Percentiles rank a stretch among this genome's conserved stretches.
These are phyloP conservation scores for Pluteus cervinus DNA, from an alignment of 768 basidiomycete genomes.

Conservation along the genomic window DNA sequence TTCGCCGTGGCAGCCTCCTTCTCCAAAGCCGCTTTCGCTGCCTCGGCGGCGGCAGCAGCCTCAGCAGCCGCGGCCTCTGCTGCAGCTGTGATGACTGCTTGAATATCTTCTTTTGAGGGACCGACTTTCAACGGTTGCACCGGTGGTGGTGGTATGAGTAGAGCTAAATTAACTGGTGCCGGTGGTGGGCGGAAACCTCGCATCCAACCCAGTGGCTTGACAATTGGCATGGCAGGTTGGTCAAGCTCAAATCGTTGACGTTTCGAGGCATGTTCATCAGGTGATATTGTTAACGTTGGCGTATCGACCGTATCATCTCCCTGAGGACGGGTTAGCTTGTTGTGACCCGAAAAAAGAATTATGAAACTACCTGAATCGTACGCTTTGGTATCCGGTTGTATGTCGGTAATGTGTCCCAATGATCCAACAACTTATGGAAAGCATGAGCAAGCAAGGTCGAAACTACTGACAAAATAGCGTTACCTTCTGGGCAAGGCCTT, in stretches of 20 bases:
- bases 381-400: slow-evolving; percentile 87
- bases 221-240: no score
- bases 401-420: slow-evolving; percentile 75
- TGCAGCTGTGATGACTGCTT: slow-evolving; percentile 31
- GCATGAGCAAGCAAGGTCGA: neutral
- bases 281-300: no score
- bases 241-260: no score
- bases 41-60: slow-evolving; percentile 20
- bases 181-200: no score
- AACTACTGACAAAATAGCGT: slow-evolving; percentile 10
- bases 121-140: no score
- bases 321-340: no score
- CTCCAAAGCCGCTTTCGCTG: slow-evolving; percentile 22
- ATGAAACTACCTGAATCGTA: slow-evolving; percentile 21
- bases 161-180: no score
- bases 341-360: no score
- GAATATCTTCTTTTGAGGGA: slow-evolving; percentile 20
- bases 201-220: no score
- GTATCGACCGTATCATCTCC: no score
- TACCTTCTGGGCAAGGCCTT: slow-evolving; percentile 59
- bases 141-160: no score
- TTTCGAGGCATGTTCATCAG: no score
- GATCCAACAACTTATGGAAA: slow-evolving; percentile 54
- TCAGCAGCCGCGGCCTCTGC: slow-evolving; percentile 24
- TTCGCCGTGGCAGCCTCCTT: slow-evolving; percentile 20